A percentile compares a stretch with the other conserved stretches of the same genome.
Evolutionary conservation across 495 filamentous ascomycete species (phyloP).

Genomic region (Aspergillus funiculosus): DNA sequence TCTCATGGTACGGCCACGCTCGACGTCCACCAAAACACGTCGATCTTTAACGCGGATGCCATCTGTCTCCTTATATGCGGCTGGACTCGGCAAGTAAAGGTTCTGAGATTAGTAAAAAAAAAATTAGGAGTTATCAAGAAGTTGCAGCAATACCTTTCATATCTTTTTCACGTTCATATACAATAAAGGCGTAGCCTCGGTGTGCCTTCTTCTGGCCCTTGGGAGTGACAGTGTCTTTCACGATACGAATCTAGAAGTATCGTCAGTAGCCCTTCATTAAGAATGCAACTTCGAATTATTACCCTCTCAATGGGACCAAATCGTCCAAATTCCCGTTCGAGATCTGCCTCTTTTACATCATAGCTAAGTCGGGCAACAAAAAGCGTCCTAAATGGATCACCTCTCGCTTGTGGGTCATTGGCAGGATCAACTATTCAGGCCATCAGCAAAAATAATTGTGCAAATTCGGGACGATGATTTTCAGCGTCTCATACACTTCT

Average conservation of each 20-base stretch:
- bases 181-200: constrained; percentile 92
- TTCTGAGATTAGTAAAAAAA: constrained; percentile 34
- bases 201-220: constrained; percentile 80
- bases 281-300: not conserved
- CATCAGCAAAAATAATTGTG: constrained; percentile 9
- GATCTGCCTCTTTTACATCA: constrained; percentile 78
- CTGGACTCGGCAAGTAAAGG: constrained; percentile 36
- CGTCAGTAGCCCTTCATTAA: constrained; percentile 6
- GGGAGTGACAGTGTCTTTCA: constrained; percentile 59
- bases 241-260: constrained; percentile 72
- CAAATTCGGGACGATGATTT: no score
- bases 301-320: constrained; percentile 94
- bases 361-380: constrained; percentile 89
- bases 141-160: constrained; percentile 82
- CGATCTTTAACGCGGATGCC: constrained; percentile 89
- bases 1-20: constrained; percentile 89
- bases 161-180: constrained; percentile 95
- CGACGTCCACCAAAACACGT: constrained; percentile 89
- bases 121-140: constrained; percentile 12
- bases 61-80: constrained; percentile 82
- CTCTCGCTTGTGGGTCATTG: constrained; percentile 72
- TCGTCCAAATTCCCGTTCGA: constrained; percentile 90
- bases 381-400: constrained; percentile 91
- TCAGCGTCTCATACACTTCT: constrained; percentile 50
- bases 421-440: constrained; percentile 55